phyloP scores from a whole-genome alignment of 1,139 yeast genomes.

The Scheffersomyces segobiensis region DNA sequence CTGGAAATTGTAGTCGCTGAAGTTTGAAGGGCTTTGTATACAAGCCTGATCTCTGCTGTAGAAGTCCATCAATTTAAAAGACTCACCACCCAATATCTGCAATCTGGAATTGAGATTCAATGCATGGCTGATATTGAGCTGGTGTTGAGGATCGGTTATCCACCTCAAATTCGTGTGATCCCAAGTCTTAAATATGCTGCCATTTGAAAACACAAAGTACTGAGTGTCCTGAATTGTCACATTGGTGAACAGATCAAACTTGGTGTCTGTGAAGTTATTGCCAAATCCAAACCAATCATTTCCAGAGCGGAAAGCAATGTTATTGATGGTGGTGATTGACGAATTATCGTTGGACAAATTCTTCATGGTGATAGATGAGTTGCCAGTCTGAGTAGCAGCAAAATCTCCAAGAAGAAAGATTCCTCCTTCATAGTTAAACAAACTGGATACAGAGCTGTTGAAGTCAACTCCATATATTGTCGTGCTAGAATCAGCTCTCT shows the following conservation, averaged over 20 bases:
- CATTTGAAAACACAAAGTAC: conserved; percentile 33
- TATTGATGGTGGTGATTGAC: conserved; percentile 28
- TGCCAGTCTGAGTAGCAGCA: conserved; percentile 17
- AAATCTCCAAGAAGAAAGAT: conserved; percentile 38
- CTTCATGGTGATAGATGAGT: conserved; percentile 19
- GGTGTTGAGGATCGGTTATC: conserved; percentile 33
- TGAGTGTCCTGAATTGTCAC: conserved; percentile 36
- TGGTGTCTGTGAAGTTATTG: conserved; percentile 24
- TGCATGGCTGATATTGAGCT: conserved; percentile 39
- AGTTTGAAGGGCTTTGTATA: conserved; percentile 19
- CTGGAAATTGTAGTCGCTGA: conserved; percentile 25
- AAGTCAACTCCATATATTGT: conserved; percentile 31
- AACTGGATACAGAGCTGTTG: conserved; percentile 28
- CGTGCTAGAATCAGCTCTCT: conserved; percentile 21
- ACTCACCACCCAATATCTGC: conserved; percentile 41
- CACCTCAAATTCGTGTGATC: conserved; percentile 36
- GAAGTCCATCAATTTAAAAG: conserved; percentile 39
- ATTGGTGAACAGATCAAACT: conserved; percentile 34
- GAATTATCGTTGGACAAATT: conserved; percentile 33
- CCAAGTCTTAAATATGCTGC: conserved; percentile 34
- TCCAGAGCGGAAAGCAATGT: conserved; percentile 32
- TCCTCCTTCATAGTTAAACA: conserved; percentile 21
- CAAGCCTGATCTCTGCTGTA: conserved; percentile 33
- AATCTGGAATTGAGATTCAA: conserved; percentile 21
- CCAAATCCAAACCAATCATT: conserved; percentile 43